These are phyloP conservation scores for Cladophialophora carrionii DNA, from an alignment of 2,329 filamentous ascomycete species.

Conservation along the genomic window DNA sequence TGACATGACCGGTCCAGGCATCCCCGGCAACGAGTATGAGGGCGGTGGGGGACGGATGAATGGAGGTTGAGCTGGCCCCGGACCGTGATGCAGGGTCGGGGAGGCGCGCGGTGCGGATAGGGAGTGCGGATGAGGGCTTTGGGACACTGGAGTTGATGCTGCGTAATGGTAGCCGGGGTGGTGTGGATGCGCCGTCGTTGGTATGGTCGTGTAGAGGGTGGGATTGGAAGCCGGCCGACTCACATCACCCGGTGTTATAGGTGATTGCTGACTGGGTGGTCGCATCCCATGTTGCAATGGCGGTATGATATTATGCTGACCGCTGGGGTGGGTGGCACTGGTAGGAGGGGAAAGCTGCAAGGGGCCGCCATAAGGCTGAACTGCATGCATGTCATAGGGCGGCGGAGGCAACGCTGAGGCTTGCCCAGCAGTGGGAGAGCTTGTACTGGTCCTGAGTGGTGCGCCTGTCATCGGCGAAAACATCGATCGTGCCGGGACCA, in stretches of 20 bases:
- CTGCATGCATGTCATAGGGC: conserved; percentile 65
- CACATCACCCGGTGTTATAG: conserved; percentile 30
- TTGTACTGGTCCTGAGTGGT: conserved; percentile 56
- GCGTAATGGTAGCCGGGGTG: conserved; percentile 55
- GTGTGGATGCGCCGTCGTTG: conserved; percentile 50
- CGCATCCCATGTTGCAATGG: conserved; percentile 27
- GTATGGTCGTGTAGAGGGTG: conserved; percentile 54
- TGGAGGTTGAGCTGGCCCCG: conserved; percentile 36
- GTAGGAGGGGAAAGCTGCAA: conserved; percentile 36
- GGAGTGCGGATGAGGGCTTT: conserved; percentile 47
- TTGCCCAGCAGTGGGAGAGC: conserved; percentile 65
- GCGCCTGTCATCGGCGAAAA: conserved; percentile 63
- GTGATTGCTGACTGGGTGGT: conserved; percentile 35
- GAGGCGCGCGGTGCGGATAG: conserved; percentile 56
- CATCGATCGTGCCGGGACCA: conserved; percentile 53
- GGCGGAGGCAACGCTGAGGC: conserved; percentile 62
- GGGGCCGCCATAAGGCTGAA: conserved; percentile 26
- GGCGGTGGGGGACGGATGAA: conserved; percentile 51
- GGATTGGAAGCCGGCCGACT: conserved; percentile 60
- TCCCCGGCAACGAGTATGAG: conserved; percentile 63
- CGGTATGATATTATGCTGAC: conserved; percentile 30
- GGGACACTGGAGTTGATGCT: conserved; percentile 57
- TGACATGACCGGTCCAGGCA: conserved; percentile 71
- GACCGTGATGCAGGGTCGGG: conserved; percentile 55
- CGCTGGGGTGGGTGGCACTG: conserved; percentile 35